These are phyloP conservation scores for Zoysia japonica DNA, from an alignment of 176 grass and related monocot genomes.

Conservation along the genomic window DNA sequence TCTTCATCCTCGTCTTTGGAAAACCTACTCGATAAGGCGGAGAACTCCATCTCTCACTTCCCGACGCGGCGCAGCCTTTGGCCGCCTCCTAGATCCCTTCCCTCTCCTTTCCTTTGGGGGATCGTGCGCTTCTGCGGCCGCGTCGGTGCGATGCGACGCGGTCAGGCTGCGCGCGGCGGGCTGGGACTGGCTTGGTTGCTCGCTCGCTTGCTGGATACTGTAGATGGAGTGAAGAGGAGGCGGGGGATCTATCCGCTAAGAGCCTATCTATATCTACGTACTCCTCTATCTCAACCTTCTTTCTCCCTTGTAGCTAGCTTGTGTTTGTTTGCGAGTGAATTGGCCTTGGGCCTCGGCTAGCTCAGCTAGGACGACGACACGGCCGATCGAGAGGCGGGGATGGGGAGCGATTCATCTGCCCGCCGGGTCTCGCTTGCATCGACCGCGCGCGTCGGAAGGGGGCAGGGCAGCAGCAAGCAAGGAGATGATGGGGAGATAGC, in stretches of 20 bases:
- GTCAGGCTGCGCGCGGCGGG: neutral
- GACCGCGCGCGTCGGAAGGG: constrained; percentile 16
- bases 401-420: constrained; percentile 10
- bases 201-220: neutral
- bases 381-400: constrained; percentile 17
- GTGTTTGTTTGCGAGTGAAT: constrained; percentile 1
- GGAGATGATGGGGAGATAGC: neutral
- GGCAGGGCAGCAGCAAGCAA: neutral
- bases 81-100: constrained; percentile 20
- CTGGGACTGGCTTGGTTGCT: constrained; percentile 11
- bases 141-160: constrained; percentile 19
- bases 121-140: neutral
- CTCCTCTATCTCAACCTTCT: neutral
- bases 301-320: neutral
- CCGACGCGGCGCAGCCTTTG: neutral
- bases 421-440: neutral
- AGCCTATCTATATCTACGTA: constrained; percentile 30
- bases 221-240: constrained; percentile 26
- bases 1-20: constrained; percentile 41
- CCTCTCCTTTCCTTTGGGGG: neutral
- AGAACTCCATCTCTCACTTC: constrained; percentile 41
- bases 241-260: constrained; percentile 40
- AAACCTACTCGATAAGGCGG: constrained; percentile 32
- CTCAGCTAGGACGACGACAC: neutral
- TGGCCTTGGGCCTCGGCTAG: neutral